Evolutionary conservation across 176 grass and related monocot genomes (phyloP), one percentile per base, ranked within the genome.

Genomic region (Pharus latifolius): DNA sequence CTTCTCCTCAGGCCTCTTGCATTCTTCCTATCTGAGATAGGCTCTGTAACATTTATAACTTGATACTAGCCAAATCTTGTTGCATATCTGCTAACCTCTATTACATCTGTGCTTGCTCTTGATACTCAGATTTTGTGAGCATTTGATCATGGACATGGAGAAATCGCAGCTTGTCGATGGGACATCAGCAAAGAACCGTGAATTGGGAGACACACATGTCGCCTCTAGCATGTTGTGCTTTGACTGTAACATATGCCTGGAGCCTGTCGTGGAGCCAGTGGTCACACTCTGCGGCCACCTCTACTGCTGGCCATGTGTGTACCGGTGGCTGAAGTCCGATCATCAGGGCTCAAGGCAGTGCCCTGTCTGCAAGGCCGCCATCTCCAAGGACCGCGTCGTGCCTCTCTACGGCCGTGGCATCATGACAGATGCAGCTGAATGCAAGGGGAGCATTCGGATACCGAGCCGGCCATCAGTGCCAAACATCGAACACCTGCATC

Each of bases 251-350:
- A 83, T 88, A 13, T 88, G 85, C 58, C 64, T 83, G 32, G 79
- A 88, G 20, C 73, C 57, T 4, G 73, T 60, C 3, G 64, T 35
- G 0, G 74, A 88, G 4, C 85, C 85, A 0, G 68, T 88, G 2
- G 74, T 70, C n/a, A 88, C 85, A 0, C 41, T 69, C 38, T 88
- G 85, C 28, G 85, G 79, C 33, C 85, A 88, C 56, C 85, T 88
- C 53, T 88, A 88, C 62, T 88, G 85, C 68, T 69, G 85, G 67
- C 59, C 85, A 6, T 88, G 85, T 69, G 56, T 83, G 43, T 54
- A 74, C 50, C 37, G 48, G 49, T 88, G 85, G 85, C 51, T 87
- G 25, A 52, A 54, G 14, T 59, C 47, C 25, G 47, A 12, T 12
- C 54, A 48, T 19, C 32, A 41, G 3, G 12, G 28, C 14, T 13